These are phyloP conservation scores for Candida dubliniensis DNA, from an alignment of 1,139 yeast species.

Conservation along the genomic window DNA sequence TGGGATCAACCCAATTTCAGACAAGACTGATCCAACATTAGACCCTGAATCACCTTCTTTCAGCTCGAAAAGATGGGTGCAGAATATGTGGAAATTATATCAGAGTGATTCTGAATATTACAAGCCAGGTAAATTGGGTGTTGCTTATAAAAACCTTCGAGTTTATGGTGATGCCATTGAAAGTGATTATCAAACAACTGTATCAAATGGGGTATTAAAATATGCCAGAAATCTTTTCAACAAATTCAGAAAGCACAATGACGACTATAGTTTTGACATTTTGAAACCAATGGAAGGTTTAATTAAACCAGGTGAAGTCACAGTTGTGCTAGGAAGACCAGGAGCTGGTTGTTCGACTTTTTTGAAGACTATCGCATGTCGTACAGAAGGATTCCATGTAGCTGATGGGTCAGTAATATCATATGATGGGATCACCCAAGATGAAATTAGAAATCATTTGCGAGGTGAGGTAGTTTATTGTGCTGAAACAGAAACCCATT, in stretches of 20 bases:
- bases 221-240: conserved; percentile 12
- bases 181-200: conserved; percentile 76
- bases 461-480: conserved; percentile 58
- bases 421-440: conserved; percentile 34
- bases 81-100: conserved; percentile 58
- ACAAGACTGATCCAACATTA: conserved; percentile 14
- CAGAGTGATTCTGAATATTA: conserved; percentile 63
- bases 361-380: conserved; percentile 66
- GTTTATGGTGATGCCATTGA: conserved; percentile 77
- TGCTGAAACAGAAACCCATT: conserved; percentile 54
- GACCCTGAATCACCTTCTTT: conserved; percentile 9
- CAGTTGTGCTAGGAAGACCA: conserved; percentile 54
- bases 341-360: conserved; percentile 80
- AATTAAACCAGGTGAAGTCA: conserved; percentile 62
- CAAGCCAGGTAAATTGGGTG: conserved; percentile 65
- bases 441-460: conserved; percentile 28
- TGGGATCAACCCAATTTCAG: conserved; percentile 14
- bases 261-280: conserved; percentile 27
- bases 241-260: conserved; percentile 32
- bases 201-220: conserved; percentile 47
- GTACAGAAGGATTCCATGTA: conserved; percentile 70
- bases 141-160: conserved; percentile 64
- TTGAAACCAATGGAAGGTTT: conserved; percentile 37
- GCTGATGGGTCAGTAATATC: conserved; percentile 46
- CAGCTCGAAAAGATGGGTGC: conserved; percentile 53